phyloP scores from a whole-genome alignment of 148 eudicot genomes.

The Hydrangea macrophylla region DNA sequence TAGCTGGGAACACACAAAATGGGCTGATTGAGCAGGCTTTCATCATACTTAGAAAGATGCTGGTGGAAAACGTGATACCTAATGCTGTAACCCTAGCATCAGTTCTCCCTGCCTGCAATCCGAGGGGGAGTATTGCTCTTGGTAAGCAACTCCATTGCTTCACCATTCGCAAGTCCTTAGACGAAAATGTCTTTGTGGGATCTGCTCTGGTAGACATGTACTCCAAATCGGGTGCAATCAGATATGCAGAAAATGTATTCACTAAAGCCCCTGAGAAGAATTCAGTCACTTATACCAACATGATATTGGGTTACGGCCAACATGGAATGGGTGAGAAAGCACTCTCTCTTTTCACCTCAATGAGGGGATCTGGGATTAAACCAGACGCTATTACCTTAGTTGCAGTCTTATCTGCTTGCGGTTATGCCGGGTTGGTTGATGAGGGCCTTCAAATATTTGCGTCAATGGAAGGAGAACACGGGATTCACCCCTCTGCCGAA shows the following conservation, averaged over 20 bases:
- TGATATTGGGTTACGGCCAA: conserved; percentile 74
- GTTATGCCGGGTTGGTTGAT: conserved; percentile 60
- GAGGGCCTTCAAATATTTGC: conserved; percentile 62
- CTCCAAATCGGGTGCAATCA: conserved; percentile 56
- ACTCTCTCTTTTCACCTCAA: conserved; percentile 41
- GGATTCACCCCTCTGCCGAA: conserved; percentile 47
- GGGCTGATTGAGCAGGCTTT: conserved; percentile 48
- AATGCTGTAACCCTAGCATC: conserved; percentile 72
- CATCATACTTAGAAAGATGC: conserved; percentile 48
- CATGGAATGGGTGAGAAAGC: conserved; percentile 66
- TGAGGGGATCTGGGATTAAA: conserved; percentile 35
- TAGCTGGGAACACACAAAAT: conserved; percentile 54
- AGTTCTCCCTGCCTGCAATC: conserved; percentile 59
- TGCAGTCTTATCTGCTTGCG: conserved; percentile 72
- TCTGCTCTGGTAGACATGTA: conserved; percentile 72
- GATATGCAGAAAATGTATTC: conserved; percentile 54
- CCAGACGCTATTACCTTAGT: conserved; percentile 74
- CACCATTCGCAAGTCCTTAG: conserved; percentile 44
- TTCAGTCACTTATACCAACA: conserved; percentile 63
- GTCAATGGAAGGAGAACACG: conserved; percentile 51
- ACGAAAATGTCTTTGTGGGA: conserved; percentile 53
- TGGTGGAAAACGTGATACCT: conserved; percentile 40
- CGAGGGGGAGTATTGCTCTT: conserved; percentile 37
- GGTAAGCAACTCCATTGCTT: conserved; percentile 61
- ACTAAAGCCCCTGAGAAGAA: conserved; percentile 28